phyloP scores from a whole-genome alignment of 805 yeast species.

The Pichia deserticola region DNA sequence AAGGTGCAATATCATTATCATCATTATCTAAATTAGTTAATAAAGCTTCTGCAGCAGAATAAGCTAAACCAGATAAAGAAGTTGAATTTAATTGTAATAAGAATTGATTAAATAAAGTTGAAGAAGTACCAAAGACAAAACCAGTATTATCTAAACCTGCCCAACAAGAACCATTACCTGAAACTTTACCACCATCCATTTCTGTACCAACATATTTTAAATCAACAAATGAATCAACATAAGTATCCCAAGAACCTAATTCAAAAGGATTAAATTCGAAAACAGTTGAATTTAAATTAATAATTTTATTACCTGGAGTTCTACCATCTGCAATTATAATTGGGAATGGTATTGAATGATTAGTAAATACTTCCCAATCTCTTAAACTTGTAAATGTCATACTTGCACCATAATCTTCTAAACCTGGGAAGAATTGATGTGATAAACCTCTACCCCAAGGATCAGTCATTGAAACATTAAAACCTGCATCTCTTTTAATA shows the following conservation, averaged over 20 bases:
- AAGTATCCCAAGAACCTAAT: conserved; percentile 85
- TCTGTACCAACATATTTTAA: conserved; percentile 64
- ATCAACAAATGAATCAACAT: conserved; percentile 57
- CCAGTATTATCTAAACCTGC: conserved; percentile 78
- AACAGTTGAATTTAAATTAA: conserved; percentile 61
- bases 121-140: conserved; percentile 74
- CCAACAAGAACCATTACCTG: conserved; percentile 37
- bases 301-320: conserved; percentile 49
- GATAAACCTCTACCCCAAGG: conserved; percentile 75
- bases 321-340: conserved; percentile 60
- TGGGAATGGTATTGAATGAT: conserved; percentile 67
- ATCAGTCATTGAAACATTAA: conserved; percentile 60
- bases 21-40: conserved; percentile 35
- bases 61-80: conserved; percentile 39
- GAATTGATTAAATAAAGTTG: conserved; percentile 68
- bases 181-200: conserved; percentile 52
- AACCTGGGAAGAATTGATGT: conserved; percentile 60
- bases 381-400: conserved; percentile 51
- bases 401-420: conserved; percentile 56
- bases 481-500: conserved; percentile 56
- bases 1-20: conserved; percentile 63
- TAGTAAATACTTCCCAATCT: conserved; percentile 51
- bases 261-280: conserved; percentile 61
- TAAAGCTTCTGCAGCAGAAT: conserved; percentile 38
- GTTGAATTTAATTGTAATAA: conserved; percentile 51